Evolutionary conservation across 176 grass and related monocot species (phyloP).

Genomic region (Lolium rigidum): DNA sequence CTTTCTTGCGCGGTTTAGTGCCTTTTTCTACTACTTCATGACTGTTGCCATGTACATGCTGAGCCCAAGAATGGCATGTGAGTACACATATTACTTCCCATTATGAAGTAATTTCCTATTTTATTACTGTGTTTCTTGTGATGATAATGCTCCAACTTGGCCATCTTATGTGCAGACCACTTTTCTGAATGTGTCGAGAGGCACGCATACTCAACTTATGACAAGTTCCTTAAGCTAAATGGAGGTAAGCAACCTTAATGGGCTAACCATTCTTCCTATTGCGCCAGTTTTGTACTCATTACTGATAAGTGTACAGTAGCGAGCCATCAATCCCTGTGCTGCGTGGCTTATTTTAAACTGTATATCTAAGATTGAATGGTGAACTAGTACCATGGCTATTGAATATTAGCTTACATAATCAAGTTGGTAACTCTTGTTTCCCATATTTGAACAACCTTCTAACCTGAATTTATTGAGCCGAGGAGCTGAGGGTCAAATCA

Average conservation of each 20-base stretch:
- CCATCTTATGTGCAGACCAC: constrained; percentile 65
- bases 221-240: constrained; percentile 81
- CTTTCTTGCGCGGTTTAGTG: constrained; percentile 64
- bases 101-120: constrained; percentile 32
- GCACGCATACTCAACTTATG: constrained; percentile 93
- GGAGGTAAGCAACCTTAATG: constrained; percentile 48
- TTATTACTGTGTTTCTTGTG: background rate
- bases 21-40: constrained; percentile 92
- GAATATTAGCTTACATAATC: background rate
- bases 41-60: constrained; percentile 86
- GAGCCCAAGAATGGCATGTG: constrained; percentile 99
- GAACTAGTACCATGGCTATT: background rate
- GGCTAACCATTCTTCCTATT: background rate
- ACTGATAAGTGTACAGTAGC: background rate
- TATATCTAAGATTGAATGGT: background rate
- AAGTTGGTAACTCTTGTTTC: background rate
- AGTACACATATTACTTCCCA: constrained; percentile 36
- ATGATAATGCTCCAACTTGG: background rate
- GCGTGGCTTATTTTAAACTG: background rate
- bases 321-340: background rate
- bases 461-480: background rate
- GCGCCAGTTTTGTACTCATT: background rate
- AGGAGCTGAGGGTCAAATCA: background rate
- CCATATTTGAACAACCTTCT: background rate
- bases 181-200: constrained; percentile 97